phyloP scores from a whole-genome alignment of 2,329 filamentous ascomycete species.

The Didymella lethalis region DNA sequence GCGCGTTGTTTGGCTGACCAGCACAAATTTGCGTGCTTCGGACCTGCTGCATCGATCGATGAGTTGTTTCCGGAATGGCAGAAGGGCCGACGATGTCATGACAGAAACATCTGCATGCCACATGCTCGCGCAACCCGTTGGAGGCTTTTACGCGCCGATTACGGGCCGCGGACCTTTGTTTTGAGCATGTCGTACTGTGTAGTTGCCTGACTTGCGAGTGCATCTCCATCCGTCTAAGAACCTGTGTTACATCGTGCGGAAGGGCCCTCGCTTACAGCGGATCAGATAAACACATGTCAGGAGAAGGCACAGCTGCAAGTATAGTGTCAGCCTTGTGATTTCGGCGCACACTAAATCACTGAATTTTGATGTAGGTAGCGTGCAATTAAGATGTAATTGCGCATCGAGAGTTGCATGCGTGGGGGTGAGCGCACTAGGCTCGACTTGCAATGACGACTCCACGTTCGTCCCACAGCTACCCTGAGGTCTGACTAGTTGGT shows the following conservation, averaged over 20 bases:
- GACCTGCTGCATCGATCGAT: slow-evolving; percentile 20
- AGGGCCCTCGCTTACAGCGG: slow-evolving; percentile 32
- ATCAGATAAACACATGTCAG: slow-evolving; percentile 36
- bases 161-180: slow-evolving; percentile 3
- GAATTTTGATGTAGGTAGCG: slow-evolving; percentile 20
- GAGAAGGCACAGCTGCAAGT: slow-evolving; percentile 19
- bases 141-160: slow-evolving; percentile 19
- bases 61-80: slow-evolving; percentile 10
- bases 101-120: slow-evolving; percentile 15
- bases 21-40: slow-evolving; percentile 17
- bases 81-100: slow-evolving; percentile 23
- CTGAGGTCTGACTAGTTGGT: slow-evolving; percentile 8
- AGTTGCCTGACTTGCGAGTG: background rate
- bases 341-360: background rate
- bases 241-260: slow-evolving; percentile 3
- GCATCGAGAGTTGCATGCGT: slow-evolving; percentile 1
- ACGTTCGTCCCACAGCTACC: slow-evolving; percentile 12
- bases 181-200: background rate
- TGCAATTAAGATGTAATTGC: background rate
- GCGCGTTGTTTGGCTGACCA: slow-evolving; percentile 7
- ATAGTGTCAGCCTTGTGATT: background rate
- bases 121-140: slow-evolving; percentile 11
- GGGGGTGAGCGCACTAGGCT: slow-evolving; percentile 5
- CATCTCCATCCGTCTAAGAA: background rate
- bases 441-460: slow-evolving; percentile 8